phyloP scores from a whole-genome alignment of 495 filamentous ascomycete genomes.

The Glarea lozoyensis region DNA sequence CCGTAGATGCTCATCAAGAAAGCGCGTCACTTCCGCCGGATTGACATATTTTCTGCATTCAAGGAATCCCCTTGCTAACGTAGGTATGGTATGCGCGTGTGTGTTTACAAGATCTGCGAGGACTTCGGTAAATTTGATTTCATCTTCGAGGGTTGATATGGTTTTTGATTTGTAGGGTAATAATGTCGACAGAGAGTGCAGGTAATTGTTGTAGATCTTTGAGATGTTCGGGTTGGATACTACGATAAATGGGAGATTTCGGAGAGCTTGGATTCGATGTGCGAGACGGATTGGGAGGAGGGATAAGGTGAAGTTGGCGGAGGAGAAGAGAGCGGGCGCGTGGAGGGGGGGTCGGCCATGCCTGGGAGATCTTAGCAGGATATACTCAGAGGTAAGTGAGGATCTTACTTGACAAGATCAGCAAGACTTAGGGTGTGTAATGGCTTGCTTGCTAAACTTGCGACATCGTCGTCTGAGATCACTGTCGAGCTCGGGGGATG shows the following conservation, averaged over 20 bases:
- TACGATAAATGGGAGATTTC: conserved; percentile 94
- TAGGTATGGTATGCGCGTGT: conserved; percentile 87
- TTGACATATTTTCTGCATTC: conserved; percentile 85
- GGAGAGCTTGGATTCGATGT: conserved; percentile 81
- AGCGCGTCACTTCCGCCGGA: conserved; percentile 69
- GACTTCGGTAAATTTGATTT: conserved; percentile 81
- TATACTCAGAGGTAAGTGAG: background rate
- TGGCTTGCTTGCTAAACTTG: conserved; percentile 65
- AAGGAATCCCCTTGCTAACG: conserved; percentile 83
- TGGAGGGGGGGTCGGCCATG: conserved; percentile 87
- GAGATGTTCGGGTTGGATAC: conserved; percentile 91
- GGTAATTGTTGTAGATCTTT: conserved; percentile 89
- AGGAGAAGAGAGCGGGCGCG: conserved; percentile 66
- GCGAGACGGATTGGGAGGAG: conserved; percentile 90
- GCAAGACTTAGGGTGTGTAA: conserved; percentile 75
- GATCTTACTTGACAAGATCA: conserved; percentile 74
- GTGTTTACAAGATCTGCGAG: conserved; percentile 90
- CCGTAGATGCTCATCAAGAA: conserved; percentile 89
- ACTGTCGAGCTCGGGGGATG: conserved; percentile 29
- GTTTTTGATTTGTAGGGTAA: conserved; percentile 70
- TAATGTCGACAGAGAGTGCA: conserved; percentile 82
- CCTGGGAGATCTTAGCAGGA: conserved; percentile 29
- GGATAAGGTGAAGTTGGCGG: conserved; percentile 90
- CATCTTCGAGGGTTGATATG: conserved; percentile 78
- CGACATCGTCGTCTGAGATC: conserved; percentile 58